Percentiles rank a stretch among this genome's conserved stretches.
These are phyloP conservation scores for Wickerhamomyces canadensis DNA, from an alignment of 805 yeast genomes.

Conservation along the genomic window DNA sequence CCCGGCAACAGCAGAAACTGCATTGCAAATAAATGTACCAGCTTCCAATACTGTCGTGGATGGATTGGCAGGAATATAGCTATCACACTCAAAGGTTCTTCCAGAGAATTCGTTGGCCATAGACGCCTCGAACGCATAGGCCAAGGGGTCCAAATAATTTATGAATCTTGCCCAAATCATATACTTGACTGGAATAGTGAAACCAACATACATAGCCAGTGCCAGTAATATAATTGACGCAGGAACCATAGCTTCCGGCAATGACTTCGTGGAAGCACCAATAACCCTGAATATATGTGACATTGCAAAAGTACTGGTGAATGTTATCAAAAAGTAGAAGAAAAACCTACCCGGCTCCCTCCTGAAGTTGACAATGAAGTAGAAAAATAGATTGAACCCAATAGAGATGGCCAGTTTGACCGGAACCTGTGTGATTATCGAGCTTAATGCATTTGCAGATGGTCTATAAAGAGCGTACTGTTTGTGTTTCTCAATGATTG, in stretches of 20 bases:
- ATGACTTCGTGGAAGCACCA: conserved; percentile 42
- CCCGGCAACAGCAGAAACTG: conserved; percentile 55
- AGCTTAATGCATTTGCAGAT: conserved; percentile 59
- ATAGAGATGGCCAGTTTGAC: conserved; percentile 38
- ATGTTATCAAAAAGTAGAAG: conserved; percentile 40
- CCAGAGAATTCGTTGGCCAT: conserved; percentile 54
- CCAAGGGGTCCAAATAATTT: conserved; percentile 53
- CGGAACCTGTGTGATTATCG: conserved; percentile 55
- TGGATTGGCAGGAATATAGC: conserved; percentile 40
- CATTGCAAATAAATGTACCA: conserved; percentile 43
- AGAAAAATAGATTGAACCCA: conserved; percentile 42
- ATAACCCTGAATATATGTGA: conserved; percentile 50
- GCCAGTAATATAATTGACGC: conserved; percentile 45
- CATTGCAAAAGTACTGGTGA: conserved; percentile 45
- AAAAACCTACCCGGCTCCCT: conserved; percentile 52
- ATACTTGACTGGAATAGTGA: conserved; percentile 48
- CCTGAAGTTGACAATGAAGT: conserved; percentile 50
- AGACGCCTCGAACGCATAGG: conserved; percentile 52
- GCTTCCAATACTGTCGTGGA: conserved; percentile 19
- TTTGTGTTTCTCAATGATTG: conserved; percentile 54
- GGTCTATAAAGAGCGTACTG: conserved; percentile 55
- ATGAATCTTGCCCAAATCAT: conserved; percentile 67
- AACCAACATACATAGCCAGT: conserved; percentile 49
- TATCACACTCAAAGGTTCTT: conserved; percentile 39
- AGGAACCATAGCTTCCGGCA: conserved; percentile 55